Base-by-base conservation (phyloP, 306 rosid species). In the Lathyrus oleraceus region DNA sequence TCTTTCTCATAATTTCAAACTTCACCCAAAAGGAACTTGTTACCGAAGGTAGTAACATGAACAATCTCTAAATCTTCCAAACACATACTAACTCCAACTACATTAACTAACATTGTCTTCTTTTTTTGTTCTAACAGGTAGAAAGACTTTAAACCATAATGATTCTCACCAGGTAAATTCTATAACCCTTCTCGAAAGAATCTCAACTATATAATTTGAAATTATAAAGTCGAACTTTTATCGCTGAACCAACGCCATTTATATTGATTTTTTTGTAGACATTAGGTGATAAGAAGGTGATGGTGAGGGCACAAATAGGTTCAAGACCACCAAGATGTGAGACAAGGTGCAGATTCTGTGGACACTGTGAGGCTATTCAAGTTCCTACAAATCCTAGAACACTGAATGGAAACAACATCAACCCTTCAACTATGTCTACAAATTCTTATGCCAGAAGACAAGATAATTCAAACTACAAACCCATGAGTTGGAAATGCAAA, bases 401-500 rank as follows among this genome's bases (percentile, higher is more conserved):
- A 2, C 79, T 78, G 69, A 64, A 83, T 5, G 66, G 77, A 13
- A 80, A 51, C 19, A 80, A 49, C 19, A 86, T 36, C 32, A 84
- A 78, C 15, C 62, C 87, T 45, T 79, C 96, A n/a, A n/a, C 51
- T 6, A 23, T 72, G 36, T 67, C 85, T 16, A 69, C 74, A 71
- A 25, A 69, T 64, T 82, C 78, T 48, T 84, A 80, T 72, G 76
- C 79, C 32, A 78, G 78, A 30, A 85, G 95, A 11, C 82, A 86
- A 20, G 89, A 78, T 67, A 67, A 35, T 70, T 81, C 97, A 30
- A 91, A 94, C 77, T 94, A 94, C 86, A 91, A 94, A 81, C 97
- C 98, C 60, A 84, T 90, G 91, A 90, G 96, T 73, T 91, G 98
- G 97, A 94, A 94, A 69, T 91, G 98, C 87, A 94, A 88, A 84